Conservation (phyloP, 768 basidiomycete species). For the Lentinula edodes region DNA sequence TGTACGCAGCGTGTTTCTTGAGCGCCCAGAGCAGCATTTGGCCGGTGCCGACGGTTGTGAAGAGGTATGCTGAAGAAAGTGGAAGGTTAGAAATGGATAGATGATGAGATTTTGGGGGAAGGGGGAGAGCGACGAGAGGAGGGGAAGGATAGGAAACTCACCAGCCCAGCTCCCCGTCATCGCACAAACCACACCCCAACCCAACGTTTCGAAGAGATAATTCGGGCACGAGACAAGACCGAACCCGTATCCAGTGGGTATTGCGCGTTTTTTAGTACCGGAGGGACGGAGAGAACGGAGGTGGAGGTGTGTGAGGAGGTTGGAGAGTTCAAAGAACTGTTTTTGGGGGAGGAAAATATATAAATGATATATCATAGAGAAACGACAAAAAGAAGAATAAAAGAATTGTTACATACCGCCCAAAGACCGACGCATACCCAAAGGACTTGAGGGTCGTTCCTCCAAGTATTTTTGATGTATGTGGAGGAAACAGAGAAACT, state of each 20-base stretch:
- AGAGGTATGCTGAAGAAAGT: slow-evolving; percentile 46
- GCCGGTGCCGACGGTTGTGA: slow-evolving; percentile 51
- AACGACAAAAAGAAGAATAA: neutral
- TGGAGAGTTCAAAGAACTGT: slow-evolving; percentile 82
- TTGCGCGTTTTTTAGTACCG: slow-evolving; percentile 72
- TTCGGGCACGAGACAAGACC: slow-evolving; percentile 84
- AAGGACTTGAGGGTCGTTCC: slow-evolving; percentile 65
- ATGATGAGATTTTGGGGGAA: neutral
- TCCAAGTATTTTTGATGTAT: slow-evolving; percentile 54
- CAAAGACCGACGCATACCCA: slow-evolving; percentile 61
- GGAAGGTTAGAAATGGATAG: neutral
- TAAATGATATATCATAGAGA: neutral
- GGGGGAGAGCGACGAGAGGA: neutral
- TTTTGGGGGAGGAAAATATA: neutral
- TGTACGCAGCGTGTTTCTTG: slow-evolving; percentile 87
- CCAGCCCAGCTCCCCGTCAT: slow-evolving; percentile 79
- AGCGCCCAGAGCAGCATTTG: slow-evolving; percentile 86
- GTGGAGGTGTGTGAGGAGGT: slow-evolving; percentile 76
- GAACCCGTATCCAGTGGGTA: slow-evolving; percentile 93
- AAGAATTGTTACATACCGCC: slow-evolving; percentile 50
- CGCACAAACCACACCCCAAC: slow-evolving; percentile 62
- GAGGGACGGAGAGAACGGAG: slow-evolving; percentile 80
- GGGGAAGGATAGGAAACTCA: slow-evolving; percentile 28
- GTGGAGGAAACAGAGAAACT: slow-evolving; percentile 65
- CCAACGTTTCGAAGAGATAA: slow-evolving; percentile 87